These are phyloP conservation scores for Plasmodium knowlesi DNA, from an alignment of 169 alveolate species.

Conservation along the genomic window DNA sequence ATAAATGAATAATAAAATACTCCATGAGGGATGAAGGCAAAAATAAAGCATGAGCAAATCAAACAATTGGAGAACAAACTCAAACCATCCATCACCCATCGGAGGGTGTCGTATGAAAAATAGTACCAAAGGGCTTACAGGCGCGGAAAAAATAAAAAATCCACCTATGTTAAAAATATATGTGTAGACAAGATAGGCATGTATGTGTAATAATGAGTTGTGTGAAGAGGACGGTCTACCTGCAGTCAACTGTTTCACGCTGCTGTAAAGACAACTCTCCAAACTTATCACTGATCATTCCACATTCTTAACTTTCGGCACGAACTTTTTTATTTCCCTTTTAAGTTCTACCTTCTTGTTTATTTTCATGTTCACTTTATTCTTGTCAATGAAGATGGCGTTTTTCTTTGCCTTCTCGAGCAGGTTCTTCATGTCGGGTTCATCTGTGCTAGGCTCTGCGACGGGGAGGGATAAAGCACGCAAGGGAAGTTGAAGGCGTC, in stretches of 20 bases:
- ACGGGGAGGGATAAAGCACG: no score
- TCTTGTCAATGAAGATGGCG: conserved; percentile 51
- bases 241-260: background rate
- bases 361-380: conserved; percentile 6
- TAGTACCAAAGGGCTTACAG: background rate
- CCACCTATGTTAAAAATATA: background rate
- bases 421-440: background rate
- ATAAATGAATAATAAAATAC: no score
- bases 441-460: conserved; percentile 27
- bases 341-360: conserved; percentile 7
- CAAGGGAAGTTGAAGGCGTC: no score
- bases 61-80: background rate
- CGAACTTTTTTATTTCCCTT: conserved; percentile 49
- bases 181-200: background rate
- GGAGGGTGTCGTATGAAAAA: background rate
- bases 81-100: background rate
- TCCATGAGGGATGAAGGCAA: no score
- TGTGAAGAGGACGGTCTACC: background rate
- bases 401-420: conserved; percentile 39
- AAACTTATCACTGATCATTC: background rate
- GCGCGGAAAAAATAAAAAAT: background rate
- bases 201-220: background rate
- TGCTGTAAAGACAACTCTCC: background rate
- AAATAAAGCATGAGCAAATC: background rate
- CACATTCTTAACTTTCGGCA: conserved; percentile 33